Base-by-base conservation (phyloP, 2,329 filamentous ascomycete species). In the Exophiala mesophila region DNA sequence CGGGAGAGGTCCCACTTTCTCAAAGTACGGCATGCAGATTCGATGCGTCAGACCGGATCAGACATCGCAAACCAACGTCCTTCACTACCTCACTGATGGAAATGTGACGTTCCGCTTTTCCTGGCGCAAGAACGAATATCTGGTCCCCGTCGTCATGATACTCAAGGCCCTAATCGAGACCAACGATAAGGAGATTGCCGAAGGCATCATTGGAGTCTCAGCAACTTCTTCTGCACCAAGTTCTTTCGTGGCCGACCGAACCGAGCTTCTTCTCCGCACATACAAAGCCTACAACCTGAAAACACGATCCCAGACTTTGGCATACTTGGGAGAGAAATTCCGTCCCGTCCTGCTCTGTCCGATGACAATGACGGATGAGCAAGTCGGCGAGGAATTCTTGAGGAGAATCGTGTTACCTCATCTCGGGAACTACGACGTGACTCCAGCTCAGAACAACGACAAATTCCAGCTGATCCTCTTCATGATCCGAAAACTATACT, bases 31-130 rank as follows among this genome's bases (percentile, higher is more conserved):
- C 73, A 85, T 97, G 44, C 86, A 94, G 58, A 81, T 96, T 54
- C 83, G 92, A 67, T 94, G 84, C 2, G 88, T 96, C 41, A 81
- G 92, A 45, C 89, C 89, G n/a, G 92, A 98, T 66, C 88, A 98
- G 68, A 96, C 90, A 6, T 96, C 89, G 20, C 90, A 97, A 66
- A 97, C 90, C 26, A 98, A 97, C 59, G 88, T 94, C 23, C 75
- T 98, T 36, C 92, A 98, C 67, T 98, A 97, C 64, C 77, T 98
- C 43, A 88, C 77, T 57, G 92, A 98, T 62, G 92, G 92, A 52
- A 97, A 96, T 64, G 82, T 97, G 57, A 97, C 88, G 1, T 95
- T 98, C 67, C 78, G 92, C 43, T 98, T 98, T 66, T 96, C 90
- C 5, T 98, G 90, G 90, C 78, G 89, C 55, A 98, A 98, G 68